These are phyloP conservation scores for Emydomyces testavorans DNA, from an alignment of 2,329 filamentous ascomycete genomes.

Conservation along the genomic window DNA sequence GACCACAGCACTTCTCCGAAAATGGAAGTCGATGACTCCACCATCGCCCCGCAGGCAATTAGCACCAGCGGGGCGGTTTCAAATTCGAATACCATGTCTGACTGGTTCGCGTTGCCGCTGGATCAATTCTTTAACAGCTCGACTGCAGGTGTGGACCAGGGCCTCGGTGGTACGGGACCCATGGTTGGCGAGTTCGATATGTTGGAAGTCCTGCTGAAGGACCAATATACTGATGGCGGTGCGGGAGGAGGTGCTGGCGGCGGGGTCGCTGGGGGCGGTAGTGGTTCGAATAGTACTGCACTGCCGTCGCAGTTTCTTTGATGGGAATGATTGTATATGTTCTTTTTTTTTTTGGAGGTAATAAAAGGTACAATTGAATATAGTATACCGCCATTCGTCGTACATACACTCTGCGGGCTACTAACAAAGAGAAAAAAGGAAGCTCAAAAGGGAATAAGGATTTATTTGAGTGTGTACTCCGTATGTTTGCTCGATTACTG, in stretches of 20 bases:
- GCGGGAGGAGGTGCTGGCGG: constrained; percentile 15
- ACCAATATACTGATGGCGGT: constrained; percentile 29
- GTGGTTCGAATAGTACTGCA: constrained; percentile 10
- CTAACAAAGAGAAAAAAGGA: too few species aligned
- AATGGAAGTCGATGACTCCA: constrained; percentile 21
- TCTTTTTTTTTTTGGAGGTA: neutral
- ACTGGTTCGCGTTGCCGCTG: constrained; percentile 52
- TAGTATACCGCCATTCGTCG: too few species aligned
- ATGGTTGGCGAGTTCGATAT: constrained; percentile 46
- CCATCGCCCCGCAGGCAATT: constrained; percentile 23
- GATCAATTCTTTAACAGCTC: constrained; percentile 47
- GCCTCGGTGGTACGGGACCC: constrained; percentile 50
- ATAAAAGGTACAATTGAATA: too few species aligned
- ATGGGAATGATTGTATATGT: neutral
- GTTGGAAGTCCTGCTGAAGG: constrained; percentile 38
- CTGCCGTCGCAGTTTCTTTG: constrained; percentile 15
- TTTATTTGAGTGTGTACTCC: too few species aligned
- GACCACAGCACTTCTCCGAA: constrained; percentile 28
- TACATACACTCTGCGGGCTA: too few species aligned
- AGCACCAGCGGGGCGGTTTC: constrained; percentile 15
- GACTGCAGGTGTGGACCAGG: constrained; percentile 38
- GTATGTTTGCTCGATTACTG: too few species aligned
- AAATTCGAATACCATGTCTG: constrained; percentile 30
- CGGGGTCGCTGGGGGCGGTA: neutral
- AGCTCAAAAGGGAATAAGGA: too few species aligned